A percentile compares a stretch with the other conserved stretches of the same genome.
These are phyloP conservation scores for Eragrostis curvula DNA, from an alignment of 176 grass and related monocot species.

Conservation along the genomic window DNA sequence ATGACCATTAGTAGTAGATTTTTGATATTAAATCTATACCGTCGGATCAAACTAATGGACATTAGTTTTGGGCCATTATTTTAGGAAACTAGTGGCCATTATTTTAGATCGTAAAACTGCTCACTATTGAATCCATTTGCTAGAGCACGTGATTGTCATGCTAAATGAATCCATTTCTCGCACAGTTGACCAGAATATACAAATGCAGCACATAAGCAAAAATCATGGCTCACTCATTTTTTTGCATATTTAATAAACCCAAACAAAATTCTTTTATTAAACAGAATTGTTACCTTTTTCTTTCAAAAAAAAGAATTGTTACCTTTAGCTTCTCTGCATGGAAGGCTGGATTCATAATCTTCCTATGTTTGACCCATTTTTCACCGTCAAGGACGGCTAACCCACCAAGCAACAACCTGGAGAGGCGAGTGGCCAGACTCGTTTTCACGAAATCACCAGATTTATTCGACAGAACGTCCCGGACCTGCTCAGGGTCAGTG, in stretches of 20 bases:
- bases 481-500: constrained; percentile 48
- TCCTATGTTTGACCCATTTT: constrained; percentile 70
- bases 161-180: not conserved
- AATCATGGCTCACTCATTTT: not conserved
- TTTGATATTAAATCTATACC: too few relatives aligned
- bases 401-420: constrained; percentile 23
- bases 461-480: constrained; percentile 49
- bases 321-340: constrained; percentile 73
- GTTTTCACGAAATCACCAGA: constrained; percentile 48
- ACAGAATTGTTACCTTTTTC: not conserved
- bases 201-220: not conserved
- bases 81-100: too few relatives aligned
- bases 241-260: not conserved
- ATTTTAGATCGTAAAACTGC: too few relatives aligned
- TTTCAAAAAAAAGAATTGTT: not conserved
- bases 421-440: not conserved
- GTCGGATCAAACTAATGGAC: too few relatives aligned
- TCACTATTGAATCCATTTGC: too few relatives aligned
- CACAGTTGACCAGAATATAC: not conserved
- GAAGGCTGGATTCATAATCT: constrained; percentile 75
- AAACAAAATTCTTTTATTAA: too few relatives aligned
- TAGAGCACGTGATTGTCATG: not conserved
- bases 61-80: too few relatives aligned
- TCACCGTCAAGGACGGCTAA: constrained; percentile 47
- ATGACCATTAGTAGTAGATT: too few relatives aligned